phyloP scores from a whole-genome alignment of 129 eudicot species.

The Artemisia annua region DNA sequence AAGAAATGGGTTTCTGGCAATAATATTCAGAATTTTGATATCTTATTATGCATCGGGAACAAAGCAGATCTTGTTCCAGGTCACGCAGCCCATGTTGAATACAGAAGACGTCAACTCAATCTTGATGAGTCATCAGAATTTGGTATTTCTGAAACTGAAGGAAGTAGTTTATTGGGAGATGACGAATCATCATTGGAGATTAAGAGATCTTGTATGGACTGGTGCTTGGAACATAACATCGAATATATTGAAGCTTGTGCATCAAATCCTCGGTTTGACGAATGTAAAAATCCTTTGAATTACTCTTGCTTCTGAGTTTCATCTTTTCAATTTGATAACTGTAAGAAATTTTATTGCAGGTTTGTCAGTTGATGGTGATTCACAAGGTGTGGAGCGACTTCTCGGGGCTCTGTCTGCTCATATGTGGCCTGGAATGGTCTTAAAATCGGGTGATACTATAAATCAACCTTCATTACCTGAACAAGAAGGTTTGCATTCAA shows the following conservation, averaged over 20 bases:
- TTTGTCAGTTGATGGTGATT: conserved; percentile 89
- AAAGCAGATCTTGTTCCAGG: conserved; percentile 95
- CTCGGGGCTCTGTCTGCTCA: conserved; percentile 87
- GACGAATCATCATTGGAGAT: conserved; percentile 52
- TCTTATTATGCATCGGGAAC: conserved; percentile 88
- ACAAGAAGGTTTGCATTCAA: conserved; percentile 55
- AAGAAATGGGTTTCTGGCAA: conserved; percentile 75
- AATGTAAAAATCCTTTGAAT: conserved; percentile 48
- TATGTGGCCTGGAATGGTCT: conserved; percentile 98
- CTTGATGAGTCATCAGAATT: conserved; percentile 50
- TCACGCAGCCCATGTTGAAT: conserved; percentile 84
- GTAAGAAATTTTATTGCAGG: conserved; percentile 45
- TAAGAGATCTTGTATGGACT: conserved; percentile 65
- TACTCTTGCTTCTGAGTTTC: background rate
- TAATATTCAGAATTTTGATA: conserved; percentile 66
- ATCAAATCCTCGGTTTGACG: conserved; percentile 82
- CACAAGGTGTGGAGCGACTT: conserved; percentile 83
- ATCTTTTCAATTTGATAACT: background rate
- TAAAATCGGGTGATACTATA: conserved; percentile 79
- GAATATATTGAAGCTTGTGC: conserved; percentile 96
- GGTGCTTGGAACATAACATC: conserved; percentile 86
- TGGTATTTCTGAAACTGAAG: conserved; percentile 89
- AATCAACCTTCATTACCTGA: conserved; percentile 68
- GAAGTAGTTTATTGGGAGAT: conserved; percentile 71
- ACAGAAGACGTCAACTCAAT: conserved; percentile 59